Conservation (phyloP, 2,329 filamentous ascomycete species). For the Pestalotiopsis sp. region DNA sequence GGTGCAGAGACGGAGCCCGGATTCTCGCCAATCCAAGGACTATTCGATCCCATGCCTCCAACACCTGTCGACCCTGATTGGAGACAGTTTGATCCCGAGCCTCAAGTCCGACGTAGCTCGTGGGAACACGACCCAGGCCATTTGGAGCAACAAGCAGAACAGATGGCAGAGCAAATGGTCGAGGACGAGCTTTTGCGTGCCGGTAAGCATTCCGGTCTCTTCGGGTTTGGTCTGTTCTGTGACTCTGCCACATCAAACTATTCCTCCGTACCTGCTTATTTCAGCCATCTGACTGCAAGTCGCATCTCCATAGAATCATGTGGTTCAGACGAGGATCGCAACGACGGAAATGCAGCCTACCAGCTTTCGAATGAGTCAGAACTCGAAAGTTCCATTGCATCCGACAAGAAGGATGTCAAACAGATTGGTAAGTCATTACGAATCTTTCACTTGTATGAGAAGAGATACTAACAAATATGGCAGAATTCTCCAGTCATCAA, state of each 20-base stretch:
- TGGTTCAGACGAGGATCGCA: slow-evolving; percentile 23
- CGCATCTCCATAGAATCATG: slow-evolving; percentile 32
- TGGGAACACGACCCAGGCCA: slow-evolving; percentile 21
- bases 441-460: not conserved
- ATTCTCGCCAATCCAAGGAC: not conserved
- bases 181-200: slow-evolving; percentile 29
- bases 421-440: slow-evolving; percentile 24
- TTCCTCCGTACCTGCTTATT: slow-evolving; percentile 12
- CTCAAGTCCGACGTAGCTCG: slow-evolving; percentile 15
- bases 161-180: slow-evolving; percentile 25
- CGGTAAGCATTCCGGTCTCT: slow-evolving; percentile 29
- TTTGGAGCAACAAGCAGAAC: slow-evolving; percentile 23
- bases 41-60: slow-evolving; percentile 6
- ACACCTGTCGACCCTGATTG: slow-evolving; percentile 1
- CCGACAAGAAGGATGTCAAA: slow-evolving; percentile 11
- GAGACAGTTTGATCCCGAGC: not conserved
- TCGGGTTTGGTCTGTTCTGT: slow-evolving; percentile 18
- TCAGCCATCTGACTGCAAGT: slow-evolving; percentile 25
- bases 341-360: slow-evolving; percentile 19
- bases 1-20: not conserved
- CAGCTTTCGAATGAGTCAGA: slow-evolving; percentile 20
- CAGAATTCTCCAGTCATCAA: slow-evolving; percentile 26
- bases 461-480: slow-evolving; percentile 8
- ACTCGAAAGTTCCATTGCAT: slow-evolving; percentile 2
- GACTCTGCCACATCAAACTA: slow-evolving; percentile 24